Evolutionary conservation across 768 basidiomycete genomes (phyloP).

Genomic region (Gautieria morchelliformis): DNA sequence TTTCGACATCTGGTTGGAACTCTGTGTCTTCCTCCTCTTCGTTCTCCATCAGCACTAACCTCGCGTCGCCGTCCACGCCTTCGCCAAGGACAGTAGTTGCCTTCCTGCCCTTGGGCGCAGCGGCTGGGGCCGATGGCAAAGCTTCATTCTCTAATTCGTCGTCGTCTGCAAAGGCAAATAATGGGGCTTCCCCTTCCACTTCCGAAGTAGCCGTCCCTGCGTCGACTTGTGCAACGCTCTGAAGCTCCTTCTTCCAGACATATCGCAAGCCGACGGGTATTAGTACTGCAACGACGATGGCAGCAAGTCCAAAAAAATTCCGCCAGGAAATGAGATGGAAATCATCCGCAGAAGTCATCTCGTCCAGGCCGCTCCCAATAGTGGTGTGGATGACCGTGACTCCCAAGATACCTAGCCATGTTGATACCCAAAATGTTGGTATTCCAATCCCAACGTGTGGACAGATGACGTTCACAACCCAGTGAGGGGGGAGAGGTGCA

Average conservation of each 20-base stretch:
- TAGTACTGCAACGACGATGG: slow-evolving; percentile 84
- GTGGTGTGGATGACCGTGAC: slow-evolving; percentile 92
- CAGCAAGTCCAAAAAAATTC: slow-evolving; percentile 79
- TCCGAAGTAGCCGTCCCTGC: slow-evolving; percentile 21
- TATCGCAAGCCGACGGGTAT: slow-evolving; percentile 86
- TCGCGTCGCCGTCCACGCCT: background rate
- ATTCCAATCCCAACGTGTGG: slow-evolving; percentile 87
- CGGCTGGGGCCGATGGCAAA: slow-evolving; percentile 46
- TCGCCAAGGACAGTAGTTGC: slow-evolving; percentile 1
- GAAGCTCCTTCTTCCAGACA: slow-evolving; percentile 62
- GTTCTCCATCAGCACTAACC: background rate
- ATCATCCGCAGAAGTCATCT: slow-evolving; percentile 90
- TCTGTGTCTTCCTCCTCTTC: background rate
- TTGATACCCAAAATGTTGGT: slow-evolving; percentile 81
- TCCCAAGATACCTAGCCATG: slow-evolving; percentile 84
- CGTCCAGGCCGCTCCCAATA: slow-evolving; percentile 85
- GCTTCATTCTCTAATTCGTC: slow-evolving; percentile 34
- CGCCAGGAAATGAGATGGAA: slow-evolving; percentile 90
- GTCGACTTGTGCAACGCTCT: slow-evolving; percentile 23
- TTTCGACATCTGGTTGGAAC: background rate
- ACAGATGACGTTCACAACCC: slow-evolving; percentile 89
- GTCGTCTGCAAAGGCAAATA: slow-evolving; percentile 8
- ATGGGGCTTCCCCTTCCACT: slow-evolving; percentile 20
- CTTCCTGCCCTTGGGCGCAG: slow-evolving; percentile 32
- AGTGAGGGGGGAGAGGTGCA: slow-evolving; percentile 90